These are phyloP conservation scores for Brassica hybrid DNA, from an alignment of 441 rosid species.

Conservation along the genomic window DNA sequence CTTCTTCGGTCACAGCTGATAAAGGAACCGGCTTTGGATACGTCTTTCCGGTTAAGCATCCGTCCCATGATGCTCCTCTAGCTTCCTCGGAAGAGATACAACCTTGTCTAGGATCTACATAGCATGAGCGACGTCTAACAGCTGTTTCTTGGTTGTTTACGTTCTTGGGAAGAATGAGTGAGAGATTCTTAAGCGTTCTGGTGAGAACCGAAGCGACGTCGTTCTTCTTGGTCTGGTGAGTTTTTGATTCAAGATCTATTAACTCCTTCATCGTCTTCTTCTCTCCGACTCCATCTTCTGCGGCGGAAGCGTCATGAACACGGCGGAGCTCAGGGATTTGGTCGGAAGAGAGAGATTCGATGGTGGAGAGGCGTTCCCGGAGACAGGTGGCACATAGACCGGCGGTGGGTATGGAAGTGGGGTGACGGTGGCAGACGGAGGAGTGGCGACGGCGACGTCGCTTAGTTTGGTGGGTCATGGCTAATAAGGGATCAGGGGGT, in stretches of 20 bases:
- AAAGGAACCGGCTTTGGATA: constrained; percentile 48
- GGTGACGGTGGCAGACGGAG: constrained; percentile 76
- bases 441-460: constrained; percentile 74
- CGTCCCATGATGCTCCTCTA: constrained; percentile 73
- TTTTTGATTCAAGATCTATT: constrained; percentile 61
- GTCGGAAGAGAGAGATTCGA: constrained; percentile 45
- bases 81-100: constrained; percentile 49
- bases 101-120: constrained; percentile 54
- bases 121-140: constrained; percentile 61
- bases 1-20: constrained; percentile 47
- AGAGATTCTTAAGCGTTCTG: constrained; percentile 55
- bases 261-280: constrained; percentile 61
- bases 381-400: constrained; percentile 87
- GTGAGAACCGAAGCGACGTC: constrained; percentile 54
- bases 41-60: constrained; percentile 54
- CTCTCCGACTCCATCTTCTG: constrained; percentile 60
- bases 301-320: constrained; percentile 47
- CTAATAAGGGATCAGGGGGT: constrained; percentile 3
- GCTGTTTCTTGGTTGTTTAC: constrained; percentile 40
- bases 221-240: constrained; percentile 39
- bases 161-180: constrained; percentile 46
- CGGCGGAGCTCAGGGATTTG: constrained; percentile 53
- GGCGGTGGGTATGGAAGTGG: constrained; percentile 62
- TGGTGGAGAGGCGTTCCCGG: constrained; percentile 82
- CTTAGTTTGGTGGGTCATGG: constrained; percentile 51